These are phyloP conservation scores for Pseudogymnoascus sp. DNA, from an alignment of 2,329 filamentous ascomycete species.

Conservation along the genomic window DNA sequence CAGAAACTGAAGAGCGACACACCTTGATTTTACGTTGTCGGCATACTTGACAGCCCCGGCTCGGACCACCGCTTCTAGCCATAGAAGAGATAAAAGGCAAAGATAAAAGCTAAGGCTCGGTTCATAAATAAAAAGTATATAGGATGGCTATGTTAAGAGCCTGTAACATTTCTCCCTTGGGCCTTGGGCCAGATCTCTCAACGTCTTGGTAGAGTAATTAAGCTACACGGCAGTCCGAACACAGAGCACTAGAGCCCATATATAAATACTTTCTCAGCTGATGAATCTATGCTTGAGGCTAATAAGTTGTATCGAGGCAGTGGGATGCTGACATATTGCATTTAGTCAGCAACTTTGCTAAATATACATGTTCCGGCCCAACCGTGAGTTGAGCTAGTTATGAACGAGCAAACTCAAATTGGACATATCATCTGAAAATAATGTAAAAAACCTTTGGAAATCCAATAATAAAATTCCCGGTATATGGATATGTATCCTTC, in stretches of 20 bases:
- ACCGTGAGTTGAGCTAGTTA: too few species aligned
- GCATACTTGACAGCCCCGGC: constrained; percentile 4
- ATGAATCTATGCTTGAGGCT: background rate
- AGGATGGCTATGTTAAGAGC: background rate
- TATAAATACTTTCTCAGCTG: background rate
- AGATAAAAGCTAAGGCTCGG: background rate
- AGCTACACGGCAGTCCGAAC: background rate
- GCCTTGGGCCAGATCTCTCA: background rate
- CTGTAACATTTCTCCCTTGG: background rate
- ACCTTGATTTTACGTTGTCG: constrained; percentile 8
- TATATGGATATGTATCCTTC: background rate
- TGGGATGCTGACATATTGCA: background rate
- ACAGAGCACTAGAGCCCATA: background rate
- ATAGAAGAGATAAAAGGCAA: background rate
- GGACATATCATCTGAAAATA: background rate
- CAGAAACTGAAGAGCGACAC: background rate
- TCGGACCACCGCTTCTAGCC: background rate
- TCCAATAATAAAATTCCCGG: background rate
- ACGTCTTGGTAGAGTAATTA: background rate
- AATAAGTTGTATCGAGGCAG: background rate
- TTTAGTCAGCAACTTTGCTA: background rate
- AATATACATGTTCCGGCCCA: background rate
- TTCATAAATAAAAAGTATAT: background rate
- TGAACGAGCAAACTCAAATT: background rate
- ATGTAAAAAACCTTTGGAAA: background rate